A percentile compares a stretch with the other conserved stretches of the same genome.
These are phyloP conservation scores for Marasmius sp. DNA, from an alignment of 1,284 basidiomycete genomes.

Conservation along the genomic window DNA sequence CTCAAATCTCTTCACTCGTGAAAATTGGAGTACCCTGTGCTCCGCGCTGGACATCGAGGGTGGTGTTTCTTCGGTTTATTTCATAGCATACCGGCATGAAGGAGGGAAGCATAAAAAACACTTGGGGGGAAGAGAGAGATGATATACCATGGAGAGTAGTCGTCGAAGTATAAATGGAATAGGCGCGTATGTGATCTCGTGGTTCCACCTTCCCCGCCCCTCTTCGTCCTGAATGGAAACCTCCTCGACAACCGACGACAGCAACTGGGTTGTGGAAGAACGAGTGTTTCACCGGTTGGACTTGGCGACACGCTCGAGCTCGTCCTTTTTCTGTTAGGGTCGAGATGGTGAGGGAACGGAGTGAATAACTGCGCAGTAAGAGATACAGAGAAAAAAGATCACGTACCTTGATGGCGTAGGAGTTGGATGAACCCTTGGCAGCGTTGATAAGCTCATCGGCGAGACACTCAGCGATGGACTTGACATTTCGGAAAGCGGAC, in stretches of 20 bases:
- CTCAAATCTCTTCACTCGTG: too few species aligned
- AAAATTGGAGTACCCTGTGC: background rate
- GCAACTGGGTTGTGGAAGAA: background rate
- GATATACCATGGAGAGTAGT: background rate
- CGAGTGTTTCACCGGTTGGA: slow-evolving; percentile 84
- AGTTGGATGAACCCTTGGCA: slow-evolving; percentile 99
- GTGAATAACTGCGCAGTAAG: slow-evolving; percentile 4
- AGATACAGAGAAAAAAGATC: slow-evolving; percentile 5
- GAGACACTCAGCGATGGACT: slow-evolving; percentile 97
- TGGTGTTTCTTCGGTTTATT: background rate
- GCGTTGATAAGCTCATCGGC: slow-evolving; percentile 99
- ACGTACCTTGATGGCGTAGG: slow-evolving; percentile 95
- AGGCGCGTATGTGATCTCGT: background rate
- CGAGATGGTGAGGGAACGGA: background rate
- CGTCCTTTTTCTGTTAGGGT: slow-evolving; percentile 78
- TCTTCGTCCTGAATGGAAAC: too few species aligned
- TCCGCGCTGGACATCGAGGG: background rate
- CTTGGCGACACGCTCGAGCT: slow-evolving; percentile 99
- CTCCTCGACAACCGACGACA: background rate
- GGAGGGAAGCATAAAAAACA: background rate
- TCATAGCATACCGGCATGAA: slow-evolving; percentile 5
- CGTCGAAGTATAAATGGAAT: background rate
- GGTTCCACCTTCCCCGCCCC: background rate
- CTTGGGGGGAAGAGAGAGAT: background rate
- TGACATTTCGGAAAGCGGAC: slow-evolving; percentile 99